These are phyloP conservation scores for Epichloe bromicola DNA, from an alignment of 2,329 filamentous ascomycete species.

Conservation along the genomic window DNA sequence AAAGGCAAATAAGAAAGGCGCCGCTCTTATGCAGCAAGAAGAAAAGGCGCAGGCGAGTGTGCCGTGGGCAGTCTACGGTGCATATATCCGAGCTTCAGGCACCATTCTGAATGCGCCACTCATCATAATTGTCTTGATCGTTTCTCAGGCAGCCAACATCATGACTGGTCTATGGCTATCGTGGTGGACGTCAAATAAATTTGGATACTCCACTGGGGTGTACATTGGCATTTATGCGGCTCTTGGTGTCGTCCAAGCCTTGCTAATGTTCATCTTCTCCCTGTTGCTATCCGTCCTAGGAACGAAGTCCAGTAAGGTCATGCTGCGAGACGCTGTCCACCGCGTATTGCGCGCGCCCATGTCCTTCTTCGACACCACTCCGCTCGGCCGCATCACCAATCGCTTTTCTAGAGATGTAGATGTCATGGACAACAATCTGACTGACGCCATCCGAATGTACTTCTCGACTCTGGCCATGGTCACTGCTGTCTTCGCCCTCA, in stretches of 20 bases:
- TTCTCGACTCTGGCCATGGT: slow-evolving; percentile 76
- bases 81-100: slow-evolving; percentile 66
- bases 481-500: slow-evolving; percentile 69
- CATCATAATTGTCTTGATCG: slow-evolving; percentile 46
- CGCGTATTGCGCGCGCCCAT: slow-evolving; percentile 61
- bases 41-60: slow-evolving; percentile 65
- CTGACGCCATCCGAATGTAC: slow-evolving; percentile 87
- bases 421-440: slow-evolving; percentile 87
- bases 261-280: slow-evolving; percentile 76
- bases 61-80: slow-evolving; percentile 64
- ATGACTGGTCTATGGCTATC: slow-evolving; percentile 84
- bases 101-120: slow-evolving; percentile 56
- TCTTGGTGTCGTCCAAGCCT: slow-evolving; percentile 56
- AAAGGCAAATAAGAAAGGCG: slow-evolving; percentile 45
- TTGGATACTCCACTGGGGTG: slow-evolving; percentile 47
- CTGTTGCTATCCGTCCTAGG: slow-evolving; percentile 63
- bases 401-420: slow-evolving; percentile 93
- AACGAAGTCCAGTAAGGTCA: slow-evolving; percentile 67
- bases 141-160: slow-evolving; percentile 76
- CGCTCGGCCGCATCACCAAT: slow-evolving; percentile 88
- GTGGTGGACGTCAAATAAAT: slow-evolving; percentile 81
- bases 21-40: slow-evolving; percentile 57
- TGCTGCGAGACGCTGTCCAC: slow-evolving; percentile 69
- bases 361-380: slow-evolving; percentile 96
- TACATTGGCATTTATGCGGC: slow-evolving; percentile 65